A percentile compares a stretch with the other conserved stretches of the same genome.
Evolutionary conservation across 2,329 filamentous ascomycete genomes (phyloP).

Genomic region (Aspergillus aculeatus): DNA sequence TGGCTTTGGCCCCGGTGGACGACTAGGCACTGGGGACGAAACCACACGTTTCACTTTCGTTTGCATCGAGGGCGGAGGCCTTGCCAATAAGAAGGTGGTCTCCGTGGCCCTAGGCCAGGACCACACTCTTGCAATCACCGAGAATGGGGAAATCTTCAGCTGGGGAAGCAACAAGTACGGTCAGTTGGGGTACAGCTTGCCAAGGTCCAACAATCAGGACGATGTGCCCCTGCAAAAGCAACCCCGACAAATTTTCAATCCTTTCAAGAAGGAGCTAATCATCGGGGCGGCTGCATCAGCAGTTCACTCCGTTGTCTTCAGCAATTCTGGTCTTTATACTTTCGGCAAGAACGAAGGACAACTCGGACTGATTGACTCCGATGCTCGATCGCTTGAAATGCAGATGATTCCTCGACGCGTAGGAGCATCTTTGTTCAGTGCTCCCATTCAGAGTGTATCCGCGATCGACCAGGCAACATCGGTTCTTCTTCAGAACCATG

Average conservation of each 20-base stretch:
- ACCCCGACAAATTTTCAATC: constrained; percentile 86
- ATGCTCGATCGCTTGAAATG: constrained; percentile 84
- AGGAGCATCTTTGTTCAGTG: constrained; percentile 75
- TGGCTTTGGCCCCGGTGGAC: constrained; percentile 85
- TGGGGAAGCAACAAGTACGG: constrained; percentile 88
- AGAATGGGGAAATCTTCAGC: constrained; percentile 86
- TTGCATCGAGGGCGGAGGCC: constrained; percentile 71
- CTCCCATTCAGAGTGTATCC: constrained; percentile 72
- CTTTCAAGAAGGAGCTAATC: constrained; percentile 81
- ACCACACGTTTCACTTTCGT: constrained; percentile 83
- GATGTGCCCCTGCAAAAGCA: constrained; percentile 79
- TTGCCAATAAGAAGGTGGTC: constrained; percentile 71
- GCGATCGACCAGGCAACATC: constrained; percentile 89
- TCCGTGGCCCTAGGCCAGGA: constrained; percentile 87
- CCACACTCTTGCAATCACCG: constrained; percentile 80
- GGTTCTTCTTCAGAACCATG: constrained; percentile 79
- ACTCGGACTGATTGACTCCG: constrained; percentile 88
- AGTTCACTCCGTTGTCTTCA: constrained; percentile 89
- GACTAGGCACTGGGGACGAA: constrained; percentile 86
- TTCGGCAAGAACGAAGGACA: constrained; percentile 97
- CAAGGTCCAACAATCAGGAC: constrained; percentile 62
- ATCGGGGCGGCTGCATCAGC: constrained; percentile 83
- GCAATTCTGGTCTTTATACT: constrained; percentile 75
- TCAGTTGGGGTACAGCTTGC: constrained; percentile 81
- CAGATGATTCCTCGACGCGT: constrained; percentile 82